Evolutionary conservation across 164 flowering plant species (phyloP).

Genomic region (Magnolia kwangsiensis): DNA sequence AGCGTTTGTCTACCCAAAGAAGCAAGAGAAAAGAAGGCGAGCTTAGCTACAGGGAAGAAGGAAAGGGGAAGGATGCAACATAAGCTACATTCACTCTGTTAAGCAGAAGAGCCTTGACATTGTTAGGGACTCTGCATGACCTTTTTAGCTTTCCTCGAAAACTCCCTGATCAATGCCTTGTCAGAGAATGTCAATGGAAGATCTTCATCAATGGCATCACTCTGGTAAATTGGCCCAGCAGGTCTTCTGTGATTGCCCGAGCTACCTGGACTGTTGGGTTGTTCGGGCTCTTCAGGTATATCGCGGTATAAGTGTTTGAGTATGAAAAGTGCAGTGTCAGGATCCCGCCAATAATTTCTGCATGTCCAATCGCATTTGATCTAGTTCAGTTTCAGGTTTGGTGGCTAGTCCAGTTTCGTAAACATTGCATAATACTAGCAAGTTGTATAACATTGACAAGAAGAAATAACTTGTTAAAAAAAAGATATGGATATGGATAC

Average conservation of each 20-base stretch:
- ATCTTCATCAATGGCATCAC: slow-evolving; percentile 53
- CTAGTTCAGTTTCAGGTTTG: background rate
- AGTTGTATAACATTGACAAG: background rate
- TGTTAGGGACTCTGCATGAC: slow-evolving; percentile 19
- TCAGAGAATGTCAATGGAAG: slow-evolving; percentile 84
- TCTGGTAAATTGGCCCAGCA: slow-evolving; percentile 36
- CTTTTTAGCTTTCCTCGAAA: slow-evolving; percentile 50
- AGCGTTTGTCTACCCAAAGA: too few relatives aligned
- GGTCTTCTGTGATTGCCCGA: slow-evolving; percentile 18
- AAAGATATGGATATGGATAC: slow-evolving; percentile 14
- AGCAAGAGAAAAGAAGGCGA: background rate
- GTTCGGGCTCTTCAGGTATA: slow-evolving; percentile 67
- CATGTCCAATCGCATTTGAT: background rate
- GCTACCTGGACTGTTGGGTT: slow-evolving; percentile 14
- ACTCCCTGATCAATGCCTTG: slow-evolving; percentile 28
- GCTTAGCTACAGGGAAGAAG: background rate
- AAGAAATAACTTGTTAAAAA: background rate
- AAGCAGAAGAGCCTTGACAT: too few relatives aligned
- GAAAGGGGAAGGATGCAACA: background rate
- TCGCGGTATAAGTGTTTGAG: slow-evolving; percentile 78
- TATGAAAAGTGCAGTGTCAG: slow-evolving; percentile 89
- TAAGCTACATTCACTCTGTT: background rate
- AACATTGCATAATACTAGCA: background rate
- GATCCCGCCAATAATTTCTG: slow-evolving; percentile 97
- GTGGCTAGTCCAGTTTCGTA: background rate